Evolutionary conservation across 2,329 filamentous ascomycete species (phyloP), one percentile per base, ranked within the genome.

Genomic region (Scolecobasidium constrictum): DNA sequence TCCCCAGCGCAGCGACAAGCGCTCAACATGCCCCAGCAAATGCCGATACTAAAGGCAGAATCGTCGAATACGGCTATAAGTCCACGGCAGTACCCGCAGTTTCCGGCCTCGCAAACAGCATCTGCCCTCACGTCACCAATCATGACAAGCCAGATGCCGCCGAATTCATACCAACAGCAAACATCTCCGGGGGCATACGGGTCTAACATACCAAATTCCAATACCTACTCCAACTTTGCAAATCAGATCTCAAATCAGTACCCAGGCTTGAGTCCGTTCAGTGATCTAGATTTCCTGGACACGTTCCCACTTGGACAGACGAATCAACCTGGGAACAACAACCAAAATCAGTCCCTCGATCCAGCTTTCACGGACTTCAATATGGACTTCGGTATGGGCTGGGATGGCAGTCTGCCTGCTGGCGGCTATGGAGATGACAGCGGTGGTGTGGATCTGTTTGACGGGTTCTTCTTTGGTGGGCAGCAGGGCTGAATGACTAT

Each of bases 401-500:
- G 62, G 15, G 63, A 62, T 38, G 63, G 62, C 4, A 66, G 78
- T 54, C 36, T 46, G 26, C 42, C 42, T 18, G 44, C 33, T 35
- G 34, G 17, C 2, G 38, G 38, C 5, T 23, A 52, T 81, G 61
- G 60, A 28, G 62, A 64, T 43, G 61, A 60, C 2, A 59, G 56
- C 41, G 59, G 61, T 5, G 34, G 35, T 19, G 53, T 67, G 26
- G 67, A 71, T 55, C 47, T 70, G 11, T 84, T 86, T 59, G 81
- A 84, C 54, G 77, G 77, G 0, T 85, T 85, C 56, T 83, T 83
- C 63, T 83, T 83, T 56, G 78, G 79, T 1, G 72, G 56, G 4
- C 33, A 42, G n/a, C 21, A 22, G 34, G 34, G 40, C 13, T 26
- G 40, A 36, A 16, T 9, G 9, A 36, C n/a, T n/a, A n/a, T n/a